Evolutionary conservation across 352 stramenopile genomes (phyloP).

Genomic region (Blastocystis hominis): DNA sequence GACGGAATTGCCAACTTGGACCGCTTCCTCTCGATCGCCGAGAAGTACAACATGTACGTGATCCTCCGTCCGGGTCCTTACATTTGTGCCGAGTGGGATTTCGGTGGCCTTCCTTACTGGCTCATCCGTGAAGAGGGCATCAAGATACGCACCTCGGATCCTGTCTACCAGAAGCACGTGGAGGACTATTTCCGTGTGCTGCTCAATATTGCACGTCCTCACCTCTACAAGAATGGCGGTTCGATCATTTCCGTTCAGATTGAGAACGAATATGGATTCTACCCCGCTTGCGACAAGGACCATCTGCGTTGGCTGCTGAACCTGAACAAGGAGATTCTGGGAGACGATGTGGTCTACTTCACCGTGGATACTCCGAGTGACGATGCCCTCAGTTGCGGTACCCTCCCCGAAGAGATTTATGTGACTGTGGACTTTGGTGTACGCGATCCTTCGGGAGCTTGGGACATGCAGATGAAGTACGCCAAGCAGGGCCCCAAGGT

Average conservation of each 20-base stretch:
- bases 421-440: slow-evolving; percentile 59
- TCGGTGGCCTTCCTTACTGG: slow-evolving; percentile 68
- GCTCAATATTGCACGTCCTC: slow-evolving; percentile 61
- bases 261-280: slow-evolving; percentile 68
- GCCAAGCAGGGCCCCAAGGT: slow-evolving; percentile 59
- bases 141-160: slow-evolving; percentile 63
- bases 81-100: slow-evolving; percentile 68
- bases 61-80: slow-evolving; percentile 68
- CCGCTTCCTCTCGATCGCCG: slow-evolving; percentile 7
- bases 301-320: slow-evolving; percentile 60
- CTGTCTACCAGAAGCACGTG: slow-evolving; percentile 63
- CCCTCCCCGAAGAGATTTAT: slow-evolving; percentile 58
- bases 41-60: slow-evolving; percentile 63
- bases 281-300: slow-evolving; percentile 47
- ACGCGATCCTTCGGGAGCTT: slow-evolving; percentile 6
- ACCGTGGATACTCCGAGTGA: slow-evolving; percentile 58
- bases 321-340: slow-evolving; percentile 58
- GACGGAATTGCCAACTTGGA: slow-evolving; percentile 61
- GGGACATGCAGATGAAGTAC: slow-evolving; percentile 57
- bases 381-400: slow-evolving; percentile 45
- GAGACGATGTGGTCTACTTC: slow-evolving; percentile 61
- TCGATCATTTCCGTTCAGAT: slow-evolving; percentile 67
- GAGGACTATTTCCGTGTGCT: slow-evolving; percentile 61
- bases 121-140: slow-evolving; percentile 63
- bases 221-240: slow-evolving; percentile 65